These are phyloP conservation scores for Chrysanthemum seticuspe DNA, from an alignment of 129 eudicot genomes.

Conservation along the genomic window DNA sequence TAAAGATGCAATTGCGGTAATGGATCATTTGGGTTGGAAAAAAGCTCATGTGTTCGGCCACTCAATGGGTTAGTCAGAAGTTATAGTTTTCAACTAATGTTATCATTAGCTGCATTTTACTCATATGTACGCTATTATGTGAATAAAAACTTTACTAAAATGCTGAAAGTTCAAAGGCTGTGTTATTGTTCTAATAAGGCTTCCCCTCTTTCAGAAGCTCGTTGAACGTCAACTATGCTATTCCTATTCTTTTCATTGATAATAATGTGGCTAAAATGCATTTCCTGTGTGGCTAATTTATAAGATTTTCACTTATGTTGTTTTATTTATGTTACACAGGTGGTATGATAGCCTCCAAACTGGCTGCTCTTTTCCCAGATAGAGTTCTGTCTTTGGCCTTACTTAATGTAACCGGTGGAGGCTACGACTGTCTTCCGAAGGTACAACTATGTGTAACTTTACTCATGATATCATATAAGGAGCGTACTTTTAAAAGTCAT, in stretches of 20 bases:
- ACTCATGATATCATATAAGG: too few relatives aligned
- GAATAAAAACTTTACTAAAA: neutral
- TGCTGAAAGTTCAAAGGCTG: neutral
- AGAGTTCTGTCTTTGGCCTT: conserved; percentile 79
- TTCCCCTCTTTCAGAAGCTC: neutral
- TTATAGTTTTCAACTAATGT: conserved; percentile 9
- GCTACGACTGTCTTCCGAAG: conserved; percentile 94
- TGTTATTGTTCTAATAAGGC: neutral
- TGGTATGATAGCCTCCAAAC: conserved; percentile 92
- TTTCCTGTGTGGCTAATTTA: neutral
- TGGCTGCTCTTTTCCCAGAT: conserved; percentile 83
- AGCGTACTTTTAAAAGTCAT: too few relatives aligned
- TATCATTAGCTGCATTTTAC: neutral
- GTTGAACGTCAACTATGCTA: neutral
- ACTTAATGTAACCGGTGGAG: conserved; percentile 96
- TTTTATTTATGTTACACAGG: conserved; percentile 42
- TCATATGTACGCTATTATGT: neutral
- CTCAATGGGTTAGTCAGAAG: conserved; percentile 82
- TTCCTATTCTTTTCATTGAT: neutral
- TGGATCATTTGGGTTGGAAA: conserved; percentile 95
- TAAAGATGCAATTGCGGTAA: conserved; percentile 87
- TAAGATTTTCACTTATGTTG: conserved; percentile 12
- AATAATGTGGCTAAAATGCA: neutral
- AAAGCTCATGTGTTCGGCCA: conserved; percentile 98
- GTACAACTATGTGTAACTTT: conserved; percentile 27